Evolutionary conservation across 306 rosid genomes (phyloP).

Genomic region (Cucumis cinereus): DNA sequence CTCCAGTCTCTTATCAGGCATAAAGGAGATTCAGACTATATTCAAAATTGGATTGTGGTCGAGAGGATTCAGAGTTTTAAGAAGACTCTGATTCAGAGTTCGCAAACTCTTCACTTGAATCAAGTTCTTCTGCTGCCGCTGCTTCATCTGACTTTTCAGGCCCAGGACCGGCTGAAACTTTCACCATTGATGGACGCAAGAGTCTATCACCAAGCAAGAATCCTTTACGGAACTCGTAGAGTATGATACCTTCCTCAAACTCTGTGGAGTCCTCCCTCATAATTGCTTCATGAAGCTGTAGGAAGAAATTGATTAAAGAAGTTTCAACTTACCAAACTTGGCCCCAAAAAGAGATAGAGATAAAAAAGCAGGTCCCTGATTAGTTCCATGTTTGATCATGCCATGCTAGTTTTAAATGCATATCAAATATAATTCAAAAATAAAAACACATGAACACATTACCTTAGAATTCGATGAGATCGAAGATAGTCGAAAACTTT

Average conservation of each 20-base stretch:
- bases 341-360: background rate
- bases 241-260: constrained; percentile 61
- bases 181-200: constrained; percentile 89
- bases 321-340: background rate
- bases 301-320: background rate
- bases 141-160: constrained; percentile 51
- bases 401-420: background rate
- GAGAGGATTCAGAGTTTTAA: background rate
- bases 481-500: no score
- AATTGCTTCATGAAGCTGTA: constrained; percentile 88
- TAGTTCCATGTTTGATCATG: background rate
- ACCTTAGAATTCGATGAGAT: background rate
- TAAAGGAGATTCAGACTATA: background rate
- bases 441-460: background rate
- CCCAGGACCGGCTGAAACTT: constrained; percentile 97
- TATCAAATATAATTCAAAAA: background rate
- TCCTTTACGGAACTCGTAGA: constrained; percentile 78
- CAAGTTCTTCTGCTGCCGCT: constrained; percentile 30
- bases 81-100: constrained; percentile 26
- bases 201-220: constrained; percentile 79
- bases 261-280: constrained; percentile 84
- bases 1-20: background rate
- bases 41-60: constrained; percentile 4
- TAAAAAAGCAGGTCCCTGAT: background rate
- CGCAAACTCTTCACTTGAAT: constrained; percentile 20